Conservation (phyloP, 2,329 filamentous ascomycete genomes). For the Exophiala phaeomuriformis region DNA sequence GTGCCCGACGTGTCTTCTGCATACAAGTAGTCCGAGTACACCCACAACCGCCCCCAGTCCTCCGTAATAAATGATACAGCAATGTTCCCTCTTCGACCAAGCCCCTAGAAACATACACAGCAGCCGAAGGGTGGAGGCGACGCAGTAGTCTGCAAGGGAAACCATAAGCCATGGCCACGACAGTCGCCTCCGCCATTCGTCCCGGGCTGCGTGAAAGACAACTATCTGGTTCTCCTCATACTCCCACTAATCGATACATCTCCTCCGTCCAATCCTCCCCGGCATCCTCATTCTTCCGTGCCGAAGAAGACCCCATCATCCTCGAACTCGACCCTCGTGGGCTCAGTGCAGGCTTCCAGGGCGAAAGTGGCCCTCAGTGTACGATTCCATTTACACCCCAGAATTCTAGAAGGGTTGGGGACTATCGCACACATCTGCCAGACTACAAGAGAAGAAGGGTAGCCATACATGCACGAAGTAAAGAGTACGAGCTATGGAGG, state of each 20-base stretch:
- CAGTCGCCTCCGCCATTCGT: slow-evolving; percentile 23
- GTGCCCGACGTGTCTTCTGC: background rate
- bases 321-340: slow-evolving; percentile 75
- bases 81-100: background rate
- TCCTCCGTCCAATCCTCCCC: slow-evolving; percentile 53
- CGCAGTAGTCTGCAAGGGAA: background rate
- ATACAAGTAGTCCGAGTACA: no score
- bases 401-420: slow-evolving; percentile 67
- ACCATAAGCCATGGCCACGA: slow-evolving; percentile 14
- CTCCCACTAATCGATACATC: slow-evolving; percentile 45
- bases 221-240: slow-evolving; percentile 46
- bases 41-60: background rate
- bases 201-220: slow-evolving; percentile 22
- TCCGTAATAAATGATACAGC: background rate
- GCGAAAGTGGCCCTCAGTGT: slow-evolving; percentile 68
- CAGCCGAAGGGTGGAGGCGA: background rate
- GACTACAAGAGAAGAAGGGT: slow-evolving; percentile 45
- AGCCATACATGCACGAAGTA: slow-evolving; percentile 39
- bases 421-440: slow-evolving; percentile 65
- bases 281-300: slow-evolving; percentile 47
- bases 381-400: slow-evolving; percentile 66
- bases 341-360: slow-evolving; percentile 76
- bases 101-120: background rate
- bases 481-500: slow-evolving; percentile 63
- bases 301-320: slow-evolving; percentile 77